Conservation (phyloP, 176 grass and related monocot genomes). For the Rhipidocladum racemiflorum region DNA sequence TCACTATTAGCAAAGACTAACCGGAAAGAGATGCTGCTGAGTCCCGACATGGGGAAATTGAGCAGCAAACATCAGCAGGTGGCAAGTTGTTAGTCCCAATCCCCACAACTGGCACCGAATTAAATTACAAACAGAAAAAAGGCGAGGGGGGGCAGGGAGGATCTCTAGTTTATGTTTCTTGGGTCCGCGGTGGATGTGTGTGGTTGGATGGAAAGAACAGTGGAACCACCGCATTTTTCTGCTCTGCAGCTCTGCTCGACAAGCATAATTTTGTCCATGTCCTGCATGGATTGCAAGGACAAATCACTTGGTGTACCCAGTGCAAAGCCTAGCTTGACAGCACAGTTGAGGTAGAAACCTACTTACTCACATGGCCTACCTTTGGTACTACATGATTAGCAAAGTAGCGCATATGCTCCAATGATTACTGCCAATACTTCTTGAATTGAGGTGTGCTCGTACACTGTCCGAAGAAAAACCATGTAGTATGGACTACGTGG, state of each 20-base stretch:
- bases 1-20: neutral
- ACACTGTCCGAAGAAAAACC: neutral
- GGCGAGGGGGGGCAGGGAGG: slow-evolving; percentile 7
- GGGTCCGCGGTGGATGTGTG: slow-evolving; percentile 48
- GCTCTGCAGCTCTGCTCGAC: slow-evolving; percentile 31
- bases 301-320: slow-evolving; percentile 11
- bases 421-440: neutral
- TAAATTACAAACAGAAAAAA: slow-evolving; percentile 33
- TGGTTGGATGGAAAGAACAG: slow-evolving; percentile 39
- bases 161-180: slow-evolving; percentile 32
- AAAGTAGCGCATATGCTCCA: neutral
- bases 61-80: slow-evolving; percentile 44
- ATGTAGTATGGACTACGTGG: neutral
- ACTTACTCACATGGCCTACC: neutral
- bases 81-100: slow-evolving; percentile 56
- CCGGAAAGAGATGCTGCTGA: slow-evolving; percentile 6
- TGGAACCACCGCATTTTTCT: slow-evolving; percentile 27
- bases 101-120: slow-evolving; percentile 46
- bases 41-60: neutral
- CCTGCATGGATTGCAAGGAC: slow-evolving; percentile 29
- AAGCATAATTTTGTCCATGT: slow-evolving; percentile 36
- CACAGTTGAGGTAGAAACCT: slow-evolving; percentile 2
- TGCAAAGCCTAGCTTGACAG: slow-evolving; percentile 25
- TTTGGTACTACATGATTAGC: slow-evolving; percentile 4
- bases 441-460: neutral